Percentiles rank a stretch among this genome's conserved stretches.
phyloP scores from a whole-genome alignment of 345 rosid genomes.

The Aquilaria sinensis region DNA sequence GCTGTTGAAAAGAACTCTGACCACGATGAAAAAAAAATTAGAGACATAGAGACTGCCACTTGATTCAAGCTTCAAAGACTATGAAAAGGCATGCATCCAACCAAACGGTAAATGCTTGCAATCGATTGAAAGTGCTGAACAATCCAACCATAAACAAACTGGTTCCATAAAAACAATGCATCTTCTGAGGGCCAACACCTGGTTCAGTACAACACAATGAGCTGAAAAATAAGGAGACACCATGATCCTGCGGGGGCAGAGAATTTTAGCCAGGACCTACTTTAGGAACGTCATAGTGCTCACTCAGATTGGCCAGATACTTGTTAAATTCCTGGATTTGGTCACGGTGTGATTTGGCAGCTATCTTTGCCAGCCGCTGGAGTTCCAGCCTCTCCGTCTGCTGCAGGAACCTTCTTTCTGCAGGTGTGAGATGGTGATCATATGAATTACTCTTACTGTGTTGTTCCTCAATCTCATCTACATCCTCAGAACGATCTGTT shows the following conservation, averaged over 20 bases:
- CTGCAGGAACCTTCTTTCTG: conserved; percentile 49
- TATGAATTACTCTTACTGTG: conserved; percentile 1
- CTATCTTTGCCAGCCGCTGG: conserved; percentile 49
- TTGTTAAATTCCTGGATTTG: conserved; percentile 66
- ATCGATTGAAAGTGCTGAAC: not conserved
- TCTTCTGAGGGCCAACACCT: not conserved
- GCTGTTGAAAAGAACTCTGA: too few relatives aligned
- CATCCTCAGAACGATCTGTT: not conserved
- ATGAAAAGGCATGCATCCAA: too few relatives aligned
- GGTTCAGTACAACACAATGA: not conserved
- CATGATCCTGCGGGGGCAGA: not conserved
- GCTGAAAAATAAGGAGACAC: not conserved
- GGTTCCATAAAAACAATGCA: not conserved
- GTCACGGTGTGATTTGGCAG: conserved; percentile 55
- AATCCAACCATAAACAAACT: not conserved
- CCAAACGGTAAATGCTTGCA: too few relatives aligned
- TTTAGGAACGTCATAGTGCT: conserved; percentile 71
- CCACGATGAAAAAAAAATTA: too few relatives aligned
- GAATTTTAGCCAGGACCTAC: conserved; percentile 59
- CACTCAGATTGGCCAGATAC: conserved; percentile 63
- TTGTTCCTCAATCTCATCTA: conserved; percentile 2
- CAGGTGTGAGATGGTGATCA: conserved; percentile 42
- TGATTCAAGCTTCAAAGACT: too few relatives aligned
- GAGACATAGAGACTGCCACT: too few relatives aligned
- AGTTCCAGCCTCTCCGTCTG: conserved; percentile 48